Evolutionary conservation across 306 rosid species (phyloP).

Genomic region (Cicer pinnatifidum): DNA sequence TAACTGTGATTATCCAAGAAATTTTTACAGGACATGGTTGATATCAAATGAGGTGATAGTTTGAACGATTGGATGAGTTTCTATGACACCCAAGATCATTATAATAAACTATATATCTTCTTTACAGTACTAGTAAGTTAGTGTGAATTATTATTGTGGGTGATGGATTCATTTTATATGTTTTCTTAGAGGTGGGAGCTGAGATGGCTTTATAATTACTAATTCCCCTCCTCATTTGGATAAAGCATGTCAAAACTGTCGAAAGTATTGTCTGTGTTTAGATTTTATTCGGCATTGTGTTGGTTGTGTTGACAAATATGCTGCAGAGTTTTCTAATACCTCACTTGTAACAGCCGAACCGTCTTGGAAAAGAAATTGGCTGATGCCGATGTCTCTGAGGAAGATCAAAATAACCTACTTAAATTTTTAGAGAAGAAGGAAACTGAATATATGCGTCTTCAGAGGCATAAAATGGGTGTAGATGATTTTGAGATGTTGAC

Average conservation of each 20-base stretch:
- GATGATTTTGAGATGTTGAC: slow-evolving; percentile 91
- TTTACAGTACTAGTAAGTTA: background rate
- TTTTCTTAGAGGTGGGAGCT: background rate
- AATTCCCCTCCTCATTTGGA: background rate
- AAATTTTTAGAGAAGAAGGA: slow-evolving; percentile 94
- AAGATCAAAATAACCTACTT: slow-evolving; percentile 90
- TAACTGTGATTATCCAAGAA: background rate
- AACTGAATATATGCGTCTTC: slow-evolving; percentile 97
- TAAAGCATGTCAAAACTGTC: slow-evolving; percentile 24
- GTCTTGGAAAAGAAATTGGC: slow-evolving; percentile 89
- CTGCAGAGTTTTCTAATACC: slow-evolving; percentile 4
- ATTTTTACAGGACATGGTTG: background rate
- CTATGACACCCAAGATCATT: background rate
- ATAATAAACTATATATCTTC: too few species aligned
- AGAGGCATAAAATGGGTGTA: slow-evolving; percentile 98
- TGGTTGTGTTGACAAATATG: background rate
- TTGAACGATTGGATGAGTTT: background rate
- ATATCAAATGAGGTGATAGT: background rate
- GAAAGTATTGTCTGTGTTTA: slow-evolving; percentile 9
- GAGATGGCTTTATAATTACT: slow-evolving; percentile 8
- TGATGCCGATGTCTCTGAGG: slow-evolving; percentile 99
- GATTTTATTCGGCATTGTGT: background rate
- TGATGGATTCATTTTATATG: background rate
- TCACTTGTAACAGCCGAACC: slow-evolving; percentile 61
- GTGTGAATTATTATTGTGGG: background rate